Base-by-base conservation (phyloP, 1,139 yeast genomes). In the Hansenula sp. region DNA sequence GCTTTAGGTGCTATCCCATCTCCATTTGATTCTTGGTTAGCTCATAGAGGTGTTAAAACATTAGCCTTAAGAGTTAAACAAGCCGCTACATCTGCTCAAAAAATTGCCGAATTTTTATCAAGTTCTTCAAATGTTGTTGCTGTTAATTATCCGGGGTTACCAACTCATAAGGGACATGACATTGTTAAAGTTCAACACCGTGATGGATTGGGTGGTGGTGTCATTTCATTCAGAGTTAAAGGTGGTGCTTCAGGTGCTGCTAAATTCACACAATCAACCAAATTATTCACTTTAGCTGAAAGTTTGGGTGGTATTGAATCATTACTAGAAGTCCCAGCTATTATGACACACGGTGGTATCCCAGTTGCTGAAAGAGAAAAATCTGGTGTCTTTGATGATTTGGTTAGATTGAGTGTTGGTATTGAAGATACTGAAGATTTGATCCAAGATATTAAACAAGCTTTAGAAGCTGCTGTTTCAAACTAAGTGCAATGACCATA, bases 281-380 rank as follows among this genome's bases (percentile, higher is more conserved):
- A 83, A 68, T 67, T 86, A 52, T 88, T 88, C 73, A 83, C 94
- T 24, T 75, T 88, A 60, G 96, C 96, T 49, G 96, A 88, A 70
- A 86, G 95, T 30, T 77, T 88, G 48, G 96, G 96, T 56, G 96
- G 96, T 57, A 83, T 88, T 55, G 96, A 89, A 70, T 83, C 93
- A 21, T 75, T 88, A 62, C 71, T 86, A 53, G 96, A 88, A 68
- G 93, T 88, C 42, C 96, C 96, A 42, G 95, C 96, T 46, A 81
- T 83, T 45, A 88, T 88, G 96, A 88, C 96, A 56, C 96, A 88
- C 60, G 94, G 94, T 46, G 96, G 96, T 62, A 87, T 89, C 66
- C 91, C 95, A 60, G 75, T 76, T 66, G 88, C 72, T 45, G 83
- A 80, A 60, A 81, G 96, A 68, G 94, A 85, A 67, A 76, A 81